These are phyloP conservation scores for Teratosphaeria destructans DNA, from an alignment of 2,329 filamentous ascomycete genomes.

Conservation along the genomic window DNA sequence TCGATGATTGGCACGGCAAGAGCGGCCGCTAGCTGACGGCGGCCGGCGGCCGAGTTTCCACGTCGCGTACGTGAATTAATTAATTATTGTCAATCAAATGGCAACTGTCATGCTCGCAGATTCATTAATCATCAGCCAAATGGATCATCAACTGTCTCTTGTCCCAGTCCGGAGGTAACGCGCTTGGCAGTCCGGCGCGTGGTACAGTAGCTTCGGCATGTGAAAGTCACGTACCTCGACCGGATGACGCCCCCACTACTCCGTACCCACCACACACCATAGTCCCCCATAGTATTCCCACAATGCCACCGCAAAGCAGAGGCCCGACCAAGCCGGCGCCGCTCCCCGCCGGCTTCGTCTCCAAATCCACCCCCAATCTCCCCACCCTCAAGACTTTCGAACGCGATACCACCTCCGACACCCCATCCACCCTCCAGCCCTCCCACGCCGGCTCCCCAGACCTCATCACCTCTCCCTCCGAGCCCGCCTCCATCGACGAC, in stretches of 20 bases:
- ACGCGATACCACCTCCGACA: constrained; percentile 5
- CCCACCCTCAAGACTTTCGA: constrained; percentile 30
- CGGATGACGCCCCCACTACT: background rate
- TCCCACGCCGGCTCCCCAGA: constrained; percentile 8
- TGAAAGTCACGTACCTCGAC: background rate
- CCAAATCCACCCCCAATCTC: constrained; percentile 38
- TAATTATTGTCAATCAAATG: too few relatives aligned
- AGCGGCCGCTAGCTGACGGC: too few relatives aligned
- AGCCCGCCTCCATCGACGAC: constrained; percentile 29
- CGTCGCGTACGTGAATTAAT: too few relatives aligned
- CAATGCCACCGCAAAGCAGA: constrained; percentile 33
- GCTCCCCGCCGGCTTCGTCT: constrained; percentile 32
- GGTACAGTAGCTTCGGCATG: background rate
- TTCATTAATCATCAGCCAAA: too few relatives aligned
- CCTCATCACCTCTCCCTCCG: constrained; percentile 27
- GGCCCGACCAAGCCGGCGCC: constrained; percentile 20
- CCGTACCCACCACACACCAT: background rate
- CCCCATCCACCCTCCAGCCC: constrained; percentile 1
- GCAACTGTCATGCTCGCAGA: too few relatives aligned
- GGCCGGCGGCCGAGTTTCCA: too few relatives aligned
- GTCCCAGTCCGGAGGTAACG: too few relatives aligned
- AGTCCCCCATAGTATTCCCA: background rate
- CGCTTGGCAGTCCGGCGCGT: background rate
- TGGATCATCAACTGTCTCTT: too few relatives aligned
- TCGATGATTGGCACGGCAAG: too few relatives aligned